phyloP scores from a whole-genome alignment of 441 rosid genomes.

The Pelargonium myrrhifolium region DNA sequence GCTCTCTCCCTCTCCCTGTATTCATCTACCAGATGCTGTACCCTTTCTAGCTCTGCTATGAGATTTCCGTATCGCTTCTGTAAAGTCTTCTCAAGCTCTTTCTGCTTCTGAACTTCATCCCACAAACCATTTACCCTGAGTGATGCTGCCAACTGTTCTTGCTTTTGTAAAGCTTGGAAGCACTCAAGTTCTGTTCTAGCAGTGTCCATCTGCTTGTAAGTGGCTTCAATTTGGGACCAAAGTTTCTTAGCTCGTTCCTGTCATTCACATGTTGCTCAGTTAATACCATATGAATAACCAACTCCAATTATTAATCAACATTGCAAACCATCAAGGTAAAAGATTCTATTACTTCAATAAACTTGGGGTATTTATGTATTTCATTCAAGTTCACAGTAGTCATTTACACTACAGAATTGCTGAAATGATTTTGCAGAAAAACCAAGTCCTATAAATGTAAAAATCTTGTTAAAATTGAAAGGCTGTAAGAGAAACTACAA shows the following conservation, averaged over 20 bases:
- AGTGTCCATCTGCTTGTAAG: constrained; percentile 73
- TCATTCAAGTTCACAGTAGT: neutral
- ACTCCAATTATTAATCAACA: neutral
- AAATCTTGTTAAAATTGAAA: neutral
- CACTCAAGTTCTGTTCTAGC: constrained; percentile 88
- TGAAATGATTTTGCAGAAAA: neutral
- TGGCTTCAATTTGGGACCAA: constrained; percentile 67
- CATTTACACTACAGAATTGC: neutral
- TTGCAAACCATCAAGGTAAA: neutral
- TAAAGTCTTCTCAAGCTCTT: constrained; percentile 64
- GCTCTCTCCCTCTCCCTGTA: constrained; percentile 36
- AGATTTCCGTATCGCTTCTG: constrained; percentile 73
- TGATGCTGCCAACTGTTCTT: constrained; percentile 80
- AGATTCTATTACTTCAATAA: neutral
- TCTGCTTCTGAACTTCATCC: constrained; percentile 85
- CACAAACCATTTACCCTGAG: constrained; percentile 68
- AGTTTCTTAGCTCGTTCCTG: constrained; percentile 73
- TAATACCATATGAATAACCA: neutral
- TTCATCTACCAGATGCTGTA: constrained; percentile 34
- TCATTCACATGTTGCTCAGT: constrained; percentile 14
- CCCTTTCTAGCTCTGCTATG: constrained; percentile 49
- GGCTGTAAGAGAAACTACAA: neutral
- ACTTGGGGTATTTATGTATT: neutral
- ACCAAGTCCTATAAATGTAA: neutral
- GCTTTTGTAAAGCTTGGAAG: constrained; percentile 83